Base-by-base conservation (phyloP, 164 flowering plant species). In the Nymphaea thermarum region DNA sequence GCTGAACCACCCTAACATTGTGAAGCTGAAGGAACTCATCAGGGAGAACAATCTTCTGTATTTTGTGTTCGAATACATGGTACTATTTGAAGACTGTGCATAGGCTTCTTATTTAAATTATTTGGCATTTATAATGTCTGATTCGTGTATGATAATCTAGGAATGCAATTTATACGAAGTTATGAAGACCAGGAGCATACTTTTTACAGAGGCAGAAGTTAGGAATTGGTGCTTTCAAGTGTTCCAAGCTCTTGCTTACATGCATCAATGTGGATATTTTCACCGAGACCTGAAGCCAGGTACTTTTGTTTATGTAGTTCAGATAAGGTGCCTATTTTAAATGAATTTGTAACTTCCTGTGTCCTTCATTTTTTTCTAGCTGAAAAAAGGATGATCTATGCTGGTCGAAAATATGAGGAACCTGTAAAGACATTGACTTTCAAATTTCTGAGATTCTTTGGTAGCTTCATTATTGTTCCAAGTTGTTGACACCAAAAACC, bases 151-250 rank as follows among this genome's bases (percentile, higher is more conserved):
- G 55, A 5, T 76, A 57, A 66, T 25, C 36, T 78, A 94, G 98
- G 99, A 95, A 65, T 95, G 82, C 87, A 95, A 88, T 80, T 74
- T 95, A 14, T 95, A 95, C 78, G 94, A 95, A 73, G 90, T 95
- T 43, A 90, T 90, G 85, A 90, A 88, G 73, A 92, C 84, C 66
- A 84, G 88, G 67, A 78, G 75, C 62, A 92, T 80, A 68, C 85
- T 81, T 51, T 92, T 92, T 72, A 76, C 94, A 2, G 99, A 95
- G 77, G 70, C 80, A 77, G 98, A 92, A 78, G 80, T 95, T 45
- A 80, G 91, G 68, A 92, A 87, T 70, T 95, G 96, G 99, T 92
- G 98, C 80, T 95, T 88, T 68, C 99, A 95, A 86, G 93, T 95
- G 42, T 95, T 95, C 75, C 98, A 92, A 81, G 98, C 86, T 66